Evolutionary conservation across 139 green algal genomes (phyloP).

Genomic region (Gonium pectorale): DNA sequence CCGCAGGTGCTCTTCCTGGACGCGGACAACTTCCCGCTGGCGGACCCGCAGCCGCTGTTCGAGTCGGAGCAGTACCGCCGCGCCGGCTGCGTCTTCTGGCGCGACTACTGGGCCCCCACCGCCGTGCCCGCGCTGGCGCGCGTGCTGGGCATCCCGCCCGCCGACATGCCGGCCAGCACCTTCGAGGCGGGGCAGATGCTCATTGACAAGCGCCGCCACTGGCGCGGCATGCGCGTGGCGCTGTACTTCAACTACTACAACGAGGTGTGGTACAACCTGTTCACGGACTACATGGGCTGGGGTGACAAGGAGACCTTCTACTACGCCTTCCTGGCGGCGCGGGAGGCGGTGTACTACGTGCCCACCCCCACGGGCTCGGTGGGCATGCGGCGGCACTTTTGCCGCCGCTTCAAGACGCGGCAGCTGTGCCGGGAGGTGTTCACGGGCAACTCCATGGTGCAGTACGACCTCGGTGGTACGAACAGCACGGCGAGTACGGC

Average conservation of each 20-base stretch:
- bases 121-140: slow-evolving; percentile 47
- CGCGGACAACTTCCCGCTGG: slow-evolving; percentile 69
- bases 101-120: slow-evolving; percentile 68
- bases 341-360: slow-evolving; percentile 37
- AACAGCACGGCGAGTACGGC: no score
- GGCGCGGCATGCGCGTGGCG: slow-evolving; percentile 49
- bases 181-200: slow-evolving; percentile 69
- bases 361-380: slow-evolving; percentile 22
- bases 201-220: slow-evolving; percentile 63
- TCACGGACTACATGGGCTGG: slow-evolving; percentile 65
- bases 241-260: slow-evolving; percentile 61
- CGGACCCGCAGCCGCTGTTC: slow-evolving; percentile 62
- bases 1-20: slow-evolving; percentile 73
- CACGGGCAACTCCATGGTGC: slow-evolving; percentile 65
- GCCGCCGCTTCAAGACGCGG: not conserved
- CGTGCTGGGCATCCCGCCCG: not conserved
- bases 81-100: slow-evolving; percentile 64
- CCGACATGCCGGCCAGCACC: not conserved
- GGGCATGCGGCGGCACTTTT: slow-evolving; percentile 36
- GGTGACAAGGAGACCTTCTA: slow-evolving; percentile 70
- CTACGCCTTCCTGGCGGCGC: slow-evolving; percentile 44
- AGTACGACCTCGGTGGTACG: slow-evolving; percentile 8
- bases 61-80: slow-evolving; percentile 43
- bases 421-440: slow-evolving; percentile 45
- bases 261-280: slow-evolving; percentile 61